phyloP scores from a whole-genome alignment of 257 asterid genomes.

The Linderniella brevidens region DNA sequence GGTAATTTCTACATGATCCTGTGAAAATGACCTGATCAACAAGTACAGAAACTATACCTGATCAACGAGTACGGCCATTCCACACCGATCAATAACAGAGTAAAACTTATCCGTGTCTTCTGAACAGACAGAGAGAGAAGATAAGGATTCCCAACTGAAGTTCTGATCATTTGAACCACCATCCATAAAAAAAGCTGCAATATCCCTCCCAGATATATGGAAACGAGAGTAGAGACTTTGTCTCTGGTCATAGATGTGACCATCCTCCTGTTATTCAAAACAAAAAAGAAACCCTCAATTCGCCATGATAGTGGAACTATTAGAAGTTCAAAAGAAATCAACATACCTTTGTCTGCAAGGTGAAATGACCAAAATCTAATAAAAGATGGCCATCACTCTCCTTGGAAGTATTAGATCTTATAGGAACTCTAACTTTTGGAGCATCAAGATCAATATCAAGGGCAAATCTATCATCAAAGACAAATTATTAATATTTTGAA shows the following conservation, averaged over 20 bases:
- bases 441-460: constrained; percentile 99
- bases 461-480: constrained; percentile 53
- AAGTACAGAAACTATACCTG: constrained; percentile 38
- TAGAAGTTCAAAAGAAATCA: constrained; percentile 3
- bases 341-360: constrained; percentile 73
- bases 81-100: constrained; percentile 82
- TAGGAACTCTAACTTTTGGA: constrained; percentile 93
- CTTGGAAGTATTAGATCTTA: constrained; percentile 33
- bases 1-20: too few species aligned
- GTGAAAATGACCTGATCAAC: constrained; percentile 5
- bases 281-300: constrained; percentile 10
- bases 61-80: constrained; percentile 84
- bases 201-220: constrained; percentile 87
- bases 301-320: constrained; percentile 8
- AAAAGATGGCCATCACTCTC: constrained; percentile 61
- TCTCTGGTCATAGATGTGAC: constrained; percentile 39
- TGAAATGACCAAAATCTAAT: constrained; percentile 91
- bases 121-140: constrained; percentile 31
- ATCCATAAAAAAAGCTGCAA: constrained; percentile 77
- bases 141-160: constrained; percentile 37
- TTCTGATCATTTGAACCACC: constrained; percentile 33
- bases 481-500: constrained; percentile 1
- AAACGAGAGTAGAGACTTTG: constrained; percentile 76
- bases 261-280: constrained; percentile 41
- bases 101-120: constrained; percentile 38